Percentiles rank a stretch among this genome's conserved stretches.
Conservation (phyloP, 495 filamentous ascomycete genomes). For the Trichocladium uniseriatum region DNA sequence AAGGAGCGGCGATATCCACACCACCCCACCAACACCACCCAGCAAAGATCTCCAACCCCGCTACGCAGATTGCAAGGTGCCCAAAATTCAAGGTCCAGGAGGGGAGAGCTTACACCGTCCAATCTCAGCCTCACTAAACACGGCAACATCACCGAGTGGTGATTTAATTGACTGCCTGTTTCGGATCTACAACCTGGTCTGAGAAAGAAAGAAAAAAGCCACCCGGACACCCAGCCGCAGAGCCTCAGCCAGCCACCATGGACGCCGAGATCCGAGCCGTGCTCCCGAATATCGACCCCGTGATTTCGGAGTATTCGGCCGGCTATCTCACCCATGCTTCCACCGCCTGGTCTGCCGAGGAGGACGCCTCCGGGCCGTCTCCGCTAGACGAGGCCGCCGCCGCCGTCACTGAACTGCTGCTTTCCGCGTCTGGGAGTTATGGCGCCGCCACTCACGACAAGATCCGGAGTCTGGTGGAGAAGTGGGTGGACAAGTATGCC, state of each 20-base stretch:
- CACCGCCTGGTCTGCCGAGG: conserved; percentile 67
- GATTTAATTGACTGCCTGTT: background rate
- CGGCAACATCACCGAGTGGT: conserved; percentile 10
- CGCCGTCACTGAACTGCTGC: conserved; percentile 71
- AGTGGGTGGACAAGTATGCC: conserved; percentile 75
- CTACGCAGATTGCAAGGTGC: background rate
- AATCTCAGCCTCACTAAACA: too few relatives aligned
- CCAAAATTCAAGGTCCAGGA: background rate
- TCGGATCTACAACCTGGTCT: background rate
- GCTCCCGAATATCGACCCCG: conserved; percentile 80
- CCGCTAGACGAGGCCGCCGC: conserved; percentile 77
- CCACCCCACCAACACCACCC: background rate
- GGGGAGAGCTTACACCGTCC: too few relatives aligned
- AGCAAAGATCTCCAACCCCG: background rate
- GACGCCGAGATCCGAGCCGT: conserved; percentile 81
- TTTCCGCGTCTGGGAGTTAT: conserved; percentile 80
- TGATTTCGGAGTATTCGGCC: conserved; percentile 86
- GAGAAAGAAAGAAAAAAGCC: background rate
- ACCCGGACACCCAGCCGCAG: too few relatives aligned
- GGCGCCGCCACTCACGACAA: conserved; percentile 58
- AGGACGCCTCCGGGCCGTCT: conserved; percentile 55
- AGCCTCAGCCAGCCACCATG: too few relatives aligned
- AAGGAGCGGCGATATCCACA: conserved; percentile 11
- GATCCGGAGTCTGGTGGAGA: conserved; percentile 77
- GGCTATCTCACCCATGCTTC: conserved; percentile 93